These are phyloP conservation scores for Penicillium antarcticum DNA, from an alignment of 495 filamentous ascomycete species.

Conservation along the genomic window DNA sequence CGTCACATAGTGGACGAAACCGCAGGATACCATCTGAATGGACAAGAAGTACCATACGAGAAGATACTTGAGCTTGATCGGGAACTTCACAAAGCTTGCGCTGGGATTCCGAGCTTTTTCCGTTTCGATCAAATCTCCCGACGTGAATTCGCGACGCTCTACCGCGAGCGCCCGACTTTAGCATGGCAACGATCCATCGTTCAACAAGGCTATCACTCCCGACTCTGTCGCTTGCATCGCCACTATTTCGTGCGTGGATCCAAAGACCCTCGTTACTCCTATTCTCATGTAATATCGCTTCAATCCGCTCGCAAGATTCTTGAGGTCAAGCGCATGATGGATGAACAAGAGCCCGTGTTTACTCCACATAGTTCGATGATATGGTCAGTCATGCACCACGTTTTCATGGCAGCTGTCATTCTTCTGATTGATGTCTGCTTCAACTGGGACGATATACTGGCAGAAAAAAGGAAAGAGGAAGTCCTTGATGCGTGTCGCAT, in stretches of 20 bases:
- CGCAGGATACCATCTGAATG: conserved; percentile 25
- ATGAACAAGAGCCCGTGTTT: conserved; percentile 28
- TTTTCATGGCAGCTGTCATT: conserved; percentile 47
- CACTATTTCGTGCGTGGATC: conserved; percentile 39
- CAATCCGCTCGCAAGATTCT: conserved; percentile 43
- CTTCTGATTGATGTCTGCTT: conserved; percentile 45
- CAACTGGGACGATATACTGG: conserved; percentile 42
- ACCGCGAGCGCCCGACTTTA: conserved; percentile 32
- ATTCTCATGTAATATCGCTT: conserved; percentile 42
- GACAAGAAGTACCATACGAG: conserved; percentile 32
- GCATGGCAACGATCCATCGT: conserved; percentile 39
- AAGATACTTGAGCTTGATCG: conserved; percentile 34
- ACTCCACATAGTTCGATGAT: conserved; percentile 25
- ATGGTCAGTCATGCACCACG: conserved; percentile 41
- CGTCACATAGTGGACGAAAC: conserved; percentile 39
- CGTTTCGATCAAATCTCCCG: conserved; percentile 32
- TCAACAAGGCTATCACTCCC: conserved; percentile 40
- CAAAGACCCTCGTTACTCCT: conserved; percentile 38
- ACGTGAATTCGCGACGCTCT: conserved; percentile 29
- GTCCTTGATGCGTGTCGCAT: conserved; percentile 43
- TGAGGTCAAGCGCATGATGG: conserved; percentile 38
- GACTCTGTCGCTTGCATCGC: conserved; percentile 43
- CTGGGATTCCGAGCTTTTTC: conserved; percentile 30
- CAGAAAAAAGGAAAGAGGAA: conserved; percentile 37
- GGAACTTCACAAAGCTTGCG: conserved; percentile 28